These are phyloP conservation scores for Prunus armeniaca DNA, from an alignment of 306 rosid genomes.

Conservation along the genomic window DNA sequence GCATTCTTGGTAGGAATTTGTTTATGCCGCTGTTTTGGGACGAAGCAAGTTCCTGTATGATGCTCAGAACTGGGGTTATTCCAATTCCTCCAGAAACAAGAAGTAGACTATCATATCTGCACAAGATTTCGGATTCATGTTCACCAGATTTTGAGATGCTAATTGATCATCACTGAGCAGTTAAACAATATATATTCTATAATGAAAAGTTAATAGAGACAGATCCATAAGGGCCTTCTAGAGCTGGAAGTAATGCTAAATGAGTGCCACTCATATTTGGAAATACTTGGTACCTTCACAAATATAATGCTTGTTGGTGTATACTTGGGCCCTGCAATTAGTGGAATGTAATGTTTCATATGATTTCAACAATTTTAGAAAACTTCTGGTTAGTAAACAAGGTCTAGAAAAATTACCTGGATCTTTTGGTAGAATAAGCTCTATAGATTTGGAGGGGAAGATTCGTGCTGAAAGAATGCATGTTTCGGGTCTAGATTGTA, in stretches of 20 bases:
- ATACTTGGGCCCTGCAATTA: conserved; percentile 62
- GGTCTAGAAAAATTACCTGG: conserved; percentile 39
- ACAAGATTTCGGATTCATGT: not conserved
- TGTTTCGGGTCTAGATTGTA: conserved; percentile 71
- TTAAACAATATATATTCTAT: not conserved
- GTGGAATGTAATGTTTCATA: conserved; percentile 12
- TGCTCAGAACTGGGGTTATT: conserved; percentile 81
- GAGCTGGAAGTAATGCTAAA: conserved; percentile 86
- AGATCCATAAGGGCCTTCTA: conserved; percentile 94
- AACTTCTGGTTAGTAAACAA: not conserved
- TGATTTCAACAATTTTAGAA: not conserved
- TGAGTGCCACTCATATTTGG: conserved; percentile 86
- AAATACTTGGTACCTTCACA: conserved; percentile 75
- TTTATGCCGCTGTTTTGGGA: conserved; percentile 20
- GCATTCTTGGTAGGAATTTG: conserved; percentile 45
- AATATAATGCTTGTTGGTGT: conserved; percentile 75
- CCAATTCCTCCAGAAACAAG: conserved; percentile 89
- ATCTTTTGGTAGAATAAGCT: conserved; percentile 73
- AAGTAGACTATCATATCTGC: conserved; percentile 78
- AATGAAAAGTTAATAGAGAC: conserved; percentile 25
- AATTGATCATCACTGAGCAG: not conserved
- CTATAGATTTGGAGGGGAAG: conserved; percentile 60
- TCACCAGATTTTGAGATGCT: not conserved
- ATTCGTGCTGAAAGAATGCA: conserved; percentile 62
- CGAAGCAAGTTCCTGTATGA: conserved; percentile 63